Evolutionary conservation across 2,329 filamentous ascomycete species (phyloP), one percentile per base, ranked within the genome.

Genomic region (Fusarium begoniae): DNA sequence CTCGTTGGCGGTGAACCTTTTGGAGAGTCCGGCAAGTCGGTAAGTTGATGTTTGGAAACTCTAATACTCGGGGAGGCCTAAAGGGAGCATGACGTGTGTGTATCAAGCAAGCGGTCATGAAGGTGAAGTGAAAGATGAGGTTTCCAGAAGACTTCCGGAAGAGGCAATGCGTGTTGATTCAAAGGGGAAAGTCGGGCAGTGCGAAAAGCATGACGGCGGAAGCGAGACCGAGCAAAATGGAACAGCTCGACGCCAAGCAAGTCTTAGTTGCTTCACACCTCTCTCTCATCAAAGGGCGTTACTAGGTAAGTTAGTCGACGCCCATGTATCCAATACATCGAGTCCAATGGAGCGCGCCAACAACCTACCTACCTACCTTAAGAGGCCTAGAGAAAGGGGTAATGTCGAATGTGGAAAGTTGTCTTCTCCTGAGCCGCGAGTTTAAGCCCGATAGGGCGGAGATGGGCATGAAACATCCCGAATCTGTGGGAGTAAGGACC

Each of bases 131-230:
- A 35, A 35, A 40, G 51, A 54, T 28, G 6, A 28, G 10, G 14
- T 54, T 78, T 78, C 76, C 48, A 77, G 76, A 78, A 78, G 45
- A 67, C 28, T 77, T 65, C 76, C 76, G 54, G 48, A 77, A 74
- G 51, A 55, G 75, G 76, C 37, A 71, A 60, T 45, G 48, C 32
- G 43, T 22, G 15, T 28, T 48, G 26, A 47, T 62, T 43, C 14
- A 63, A 62, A 40, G 43, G 66, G 67, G 66, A 70, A 63, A 63
- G 69, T 59, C 38, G 18, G 37, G 32, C 61, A 62, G 63, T 38
- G 51, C 43, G 66, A 61, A 67, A 55, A 51, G 47, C 20, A 43
- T n/a, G 48, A 51, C 63, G 65, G 43, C 63, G 61, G 58, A 41
- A 54, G 41, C 60, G 40, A 68, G 47, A 54, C 38, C 55, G 43